phyloP scores from a whole-genome alignment of 192 early-diverging fungal genomes.

The Thamnidium elegans region DNA sequence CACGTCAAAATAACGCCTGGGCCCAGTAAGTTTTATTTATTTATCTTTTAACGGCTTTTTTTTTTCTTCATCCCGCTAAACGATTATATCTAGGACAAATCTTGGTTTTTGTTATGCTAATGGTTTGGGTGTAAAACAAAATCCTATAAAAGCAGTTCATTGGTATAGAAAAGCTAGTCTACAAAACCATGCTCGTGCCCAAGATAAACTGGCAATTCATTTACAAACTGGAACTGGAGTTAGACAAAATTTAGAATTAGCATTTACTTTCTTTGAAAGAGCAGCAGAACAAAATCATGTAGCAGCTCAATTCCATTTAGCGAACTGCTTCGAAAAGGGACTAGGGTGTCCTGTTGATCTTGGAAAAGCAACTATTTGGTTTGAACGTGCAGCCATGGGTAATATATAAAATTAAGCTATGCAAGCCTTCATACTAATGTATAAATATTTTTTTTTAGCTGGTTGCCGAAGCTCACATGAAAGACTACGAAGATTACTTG shows the following conservation, averaged over 20 bases:
- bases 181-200: conserved; percentile 62
- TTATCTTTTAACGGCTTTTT: no score
- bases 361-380: conserved; percentile 33
- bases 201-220: conserved; percentile 72
- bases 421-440: not conserved
- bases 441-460: not conserved
- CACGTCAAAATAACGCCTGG: conserved; percentile 57
- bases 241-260: conserved; percentile 45
- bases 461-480: conserved; percentile 52
- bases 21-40: conserved; percentile 43
- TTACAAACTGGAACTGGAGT: conserved; percentile 84
- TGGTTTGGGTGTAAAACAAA: conserved; percentile 25
- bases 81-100: not conserved
- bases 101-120: conserved; percentile 12
- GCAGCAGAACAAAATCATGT: conserved; percentile 69
- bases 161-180: conserved; percentile 67
- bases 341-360: conserved; percentile 30
- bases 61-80: no score
- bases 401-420: conserved; percentile 15
- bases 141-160: conserved; percentile 55
- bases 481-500: conserved; percentile 41
- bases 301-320: conserved; percentile 49
- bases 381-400: conserved; percentile 56
- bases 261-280: conserved; percentile 56
- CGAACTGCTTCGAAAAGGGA: conserved; percentile 51